Evolutionary conservation across 2,329 filamentous ascomycete genomes (phyloP).

Genomic region (Furcasterigmium furcatum): DNA sequence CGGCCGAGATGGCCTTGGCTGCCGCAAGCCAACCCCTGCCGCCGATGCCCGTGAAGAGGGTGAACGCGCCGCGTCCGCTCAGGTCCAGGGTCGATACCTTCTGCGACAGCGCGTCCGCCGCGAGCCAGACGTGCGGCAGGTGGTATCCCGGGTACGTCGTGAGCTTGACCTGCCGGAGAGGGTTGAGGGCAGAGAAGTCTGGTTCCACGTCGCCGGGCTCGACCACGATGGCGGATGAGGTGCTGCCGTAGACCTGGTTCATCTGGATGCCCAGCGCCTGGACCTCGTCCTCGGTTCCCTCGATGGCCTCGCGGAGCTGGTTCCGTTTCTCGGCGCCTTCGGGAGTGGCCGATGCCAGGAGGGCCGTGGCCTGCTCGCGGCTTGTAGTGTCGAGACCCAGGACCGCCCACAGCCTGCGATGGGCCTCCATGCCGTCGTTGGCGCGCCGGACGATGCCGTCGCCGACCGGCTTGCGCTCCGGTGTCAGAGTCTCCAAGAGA

Average conservation of each 20-base stretch:
- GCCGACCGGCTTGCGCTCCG: conserved; percentile 39
- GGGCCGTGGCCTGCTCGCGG: conserved; percentile 25
- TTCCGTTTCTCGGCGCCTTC: conserved; percentile 29
- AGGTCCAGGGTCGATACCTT: conserved; percentile 47
- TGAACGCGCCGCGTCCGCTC: conserved; percentile 43
- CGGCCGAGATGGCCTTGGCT: conserved; percentile 23
- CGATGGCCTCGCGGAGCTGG: conserved; percentile 32
- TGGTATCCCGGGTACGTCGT: conserved; percentile 50
- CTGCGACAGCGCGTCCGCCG: conserved; percentile 14
- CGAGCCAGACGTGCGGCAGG: conserved; percentile 52
- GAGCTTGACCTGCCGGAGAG: conserved; percentile 29
- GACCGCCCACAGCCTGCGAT: conserved; percentile 33
- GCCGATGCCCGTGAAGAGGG: conserved; percentile 41
- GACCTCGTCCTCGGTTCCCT: conserved; percentile 36
- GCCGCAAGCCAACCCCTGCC: conserved; percentile 45
- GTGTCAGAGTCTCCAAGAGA: conserved; percentile 31
- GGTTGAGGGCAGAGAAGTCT: conserved; percentile 15
- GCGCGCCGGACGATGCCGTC: conserved; percentile 28
- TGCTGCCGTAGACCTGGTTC: conserved; percentile 45
- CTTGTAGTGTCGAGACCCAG: conserved; percentile 18
- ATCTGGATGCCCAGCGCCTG: conserved; percentile 51
- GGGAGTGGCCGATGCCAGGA: conserved; percentile 23
- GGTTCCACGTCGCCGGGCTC: conserved; percentile 11
- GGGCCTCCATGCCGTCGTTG: conserved; percentile 22
- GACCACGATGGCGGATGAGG: conserved; percentile 26